Base-by-base conservation (phyloP, 2,329 filamentous ascomycete genomes). In the Eutypella sp. region DNA sequence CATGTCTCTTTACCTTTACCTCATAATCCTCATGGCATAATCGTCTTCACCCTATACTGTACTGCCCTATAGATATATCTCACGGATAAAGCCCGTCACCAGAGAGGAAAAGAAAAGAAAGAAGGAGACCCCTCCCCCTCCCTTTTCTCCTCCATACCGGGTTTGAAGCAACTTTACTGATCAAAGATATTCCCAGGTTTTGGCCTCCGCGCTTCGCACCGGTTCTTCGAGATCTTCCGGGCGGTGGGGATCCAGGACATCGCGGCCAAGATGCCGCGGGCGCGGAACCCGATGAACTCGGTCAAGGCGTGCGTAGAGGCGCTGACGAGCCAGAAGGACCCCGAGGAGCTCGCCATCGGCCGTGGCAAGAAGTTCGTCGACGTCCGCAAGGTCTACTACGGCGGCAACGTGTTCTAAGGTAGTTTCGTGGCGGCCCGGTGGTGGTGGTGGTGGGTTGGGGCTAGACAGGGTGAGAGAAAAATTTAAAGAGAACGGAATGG, bases 361-460 rank as follows among this genome's bases (percentile, higher is more conserved):
- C 75, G 91, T 53, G 92, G 93, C 50, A 92, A 88, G 79, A 99
- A 99, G 79, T 67, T 99, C 62, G 90, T 99, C 27, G 93, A 99
- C 73, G 89, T 92, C 53, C 78, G 93, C 57, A 96, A 93, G 75
- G 93, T 97, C 61, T 99, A 99, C 73, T 97, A 96, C 70, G 90
- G 88, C 43, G 89, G 89, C 33, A 78, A 77, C 67, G 77, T 85
- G 67, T 78, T 47, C 41, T 56, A 47, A 49, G 13, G 16, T 29
- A 29, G 7, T 7, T 29, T 7, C 27, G 43, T 54, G 45, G n/a
- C n/a, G n/a, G n/a, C n/a, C n/a, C n/a, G n/a, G n/a, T n/a, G n/a
- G n/a, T n/a, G n/a, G n/a, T n/a, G n/a, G n/a, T n/a, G n/a, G n/a
- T n/a, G n/a, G n/a, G n/a, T n/a, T n/a, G n/a, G n/a, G n/a, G n/a